Base-by-base conservation (phyloP, 257 asterid genomes). In the Schizonepeta tenuifolia region DNA sequence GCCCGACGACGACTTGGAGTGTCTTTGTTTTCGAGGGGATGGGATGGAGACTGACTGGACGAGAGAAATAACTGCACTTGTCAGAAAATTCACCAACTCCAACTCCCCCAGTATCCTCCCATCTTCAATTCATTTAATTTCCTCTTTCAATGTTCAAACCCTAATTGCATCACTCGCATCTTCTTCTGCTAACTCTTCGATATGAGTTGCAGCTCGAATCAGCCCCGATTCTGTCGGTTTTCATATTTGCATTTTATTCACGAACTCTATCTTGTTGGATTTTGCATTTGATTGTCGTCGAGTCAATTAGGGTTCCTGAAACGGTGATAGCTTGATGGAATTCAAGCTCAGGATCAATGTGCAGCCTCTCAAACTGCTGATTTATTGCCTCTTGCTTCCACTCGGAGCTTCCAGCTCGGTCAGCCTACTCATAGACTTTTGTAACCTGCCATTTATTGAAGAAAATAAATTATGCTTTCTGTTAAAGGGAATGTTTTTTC, bases 391-490 rank as follows among this genome's bases (percentile, higher is more conserved):
- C 56, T 62, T 83, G 80, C 70, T 81, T 79, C 60, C 69, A 11
- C 58, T 69, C 41, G 74, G 72, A 3, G 81, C 86, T 77, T 79
- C 83, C 77, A 69, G 63, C 75, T 81, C 82, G 74, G 90, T 86
- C 31, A 73, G 87, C 55, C 17, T 75, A 38, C 46, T 62, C 15
- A 7, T 50, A 8, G 35, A 44, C 33, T 68, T 69, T 61, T 33
- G n/a, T 10, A 2, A 61, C 9, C 31, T 20, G 67, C 67, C 0
- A 60, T 8, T 38, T 7, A 35, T 9, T 17, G 20, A 35, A n/a
- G 15, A 0, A 64, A 15, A 24, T 24, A 7, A 20, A 12, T 22
- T 38, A 2, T 18, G 22, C 50, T 69, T 70, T 41, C 11, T 62
- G 22, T 63, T 68, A 22, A 20, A 47, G 22, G 36, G 20, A 14